These are phyloP conservation scores for Fraxinus greggii DNA, from an alignment of 305 asterid genomes.

Conservation along the genomic window DNA sequence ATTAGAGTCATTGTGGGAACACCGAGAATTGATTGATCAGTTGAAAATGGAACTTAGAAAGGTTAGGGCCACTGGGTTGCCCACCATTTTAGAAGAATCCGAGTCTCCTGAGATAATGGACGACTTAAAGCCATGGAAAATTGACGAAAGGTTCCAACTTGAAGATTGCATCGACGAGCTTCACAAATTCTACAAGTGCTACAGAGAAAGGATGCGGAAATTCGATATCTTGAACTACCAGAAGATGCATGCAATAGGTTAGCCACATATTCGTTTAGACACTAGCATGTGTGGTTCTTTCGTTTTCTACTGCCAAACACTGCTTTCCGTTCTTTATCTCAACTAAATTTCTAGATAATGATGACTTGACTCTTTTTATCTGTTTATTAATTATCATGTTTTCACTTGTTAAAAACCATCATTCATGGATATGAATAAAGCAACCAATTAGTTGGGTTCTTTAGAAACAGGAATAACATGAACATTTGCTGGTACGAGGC, in stretches of 20 bases:
- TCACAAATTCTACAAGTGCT: conserved; percentile 75
- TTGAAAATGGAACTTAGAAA: conserved; percentile 79
- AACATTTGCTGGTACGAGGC: conserved; percentile 24
- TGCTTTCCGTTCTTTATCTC: not conserved
- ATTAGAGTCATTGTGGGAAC: conserved; percentile 88
- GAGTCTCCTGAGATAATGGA: conserved; percentile 71
- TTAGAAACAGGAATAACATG: conserved; percentile 33
- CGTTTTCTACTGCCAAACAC: not conserved
- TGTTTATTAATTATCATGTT: conserved; percentile 12
- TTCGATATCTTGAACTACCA: conserved; percentile 92
- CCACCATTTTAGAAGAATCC: conserved; percentile 92
- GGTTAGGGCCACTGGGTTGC: conserved; percentile 82
- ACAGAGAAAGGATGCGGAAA: conserved; percentile 79
- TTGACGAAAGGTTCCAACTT: conserved; percentile 62
- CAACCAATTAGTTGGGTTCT: conserved; percentile 31
- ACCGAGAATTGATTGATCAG: conserved; percentile 93
- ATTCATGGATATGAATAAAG: conserved; percentile 1
- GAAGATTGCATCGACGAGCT: conserved; percentile 74
- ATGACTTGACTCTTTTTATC: not conserved
- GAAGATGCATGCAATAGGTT: conserved; percentile 98
- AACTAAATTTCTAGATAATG: not conserved
- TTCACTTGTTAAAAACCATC: not conserved
- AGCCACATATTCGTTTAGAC: conserved; percentile 27
- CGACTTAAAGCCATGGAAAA: conserved; percentile 91
- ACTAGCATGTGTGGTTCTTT: not conserved